These are phyloP conservation scores for Teunomyces aglyptinius DNA, from an alignment of 805 yeast genomes.

Conservation along the genomic window DNA sequence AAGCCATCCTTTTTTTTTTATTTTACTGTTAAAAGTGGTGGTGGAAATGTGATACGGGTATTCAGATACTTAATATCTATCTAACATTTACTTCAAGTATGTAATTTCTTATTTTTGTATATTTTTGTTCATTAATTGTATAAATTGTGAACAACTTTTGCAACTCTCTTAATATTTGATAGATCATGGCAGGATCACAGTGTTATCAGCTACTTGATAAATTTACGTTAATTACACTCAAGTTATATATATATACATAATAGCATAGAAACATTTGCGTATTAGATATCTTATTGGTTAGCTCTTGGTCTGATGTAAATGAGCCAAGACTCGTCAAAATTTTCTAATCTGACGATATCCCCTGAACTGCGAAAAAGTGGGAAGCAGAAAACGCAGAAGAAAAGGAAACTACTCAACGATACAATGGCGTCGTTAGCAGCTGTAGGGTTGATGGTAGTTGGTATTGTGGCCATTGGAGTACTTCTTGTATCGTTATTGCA, in stretches of 20 bases:
- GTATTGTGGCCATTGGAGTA: background rate
- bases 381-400: background rate
- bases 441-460: background rate
- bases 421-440: slow-evolving; percentile 1
- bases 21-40: background rate
- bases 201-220: no score
- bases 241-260: background rate
- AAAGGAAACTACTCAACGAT: background rate
- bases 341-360: slow-evolving; percentile 4
- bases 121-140: no score
- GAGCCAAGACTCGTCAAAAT: slow-evolving; percentile 3
- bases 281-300: background rate
- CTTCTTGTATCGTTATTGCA: background rate
- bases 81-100: no score
- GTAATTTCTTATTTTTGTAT: no score
- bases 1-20: no score
- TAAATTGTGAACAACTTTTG: no score
- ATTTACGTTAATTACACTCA: no score
- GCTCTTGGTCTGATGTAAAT: background rate
- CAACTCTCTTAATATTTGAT: no score
- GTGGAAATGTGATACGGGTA: no score
- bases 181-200: no score
- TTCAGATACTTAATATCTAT: no score
- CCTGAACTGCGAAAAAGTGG: slow-evolving; percentile 4
- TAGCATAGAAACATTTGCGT: background rate